Evolutionary conservation across 2,329 filamentous ascomycete species (phyloP), one percentile per base, ranked within the genome.

Genomic region (Pyrenochaeta sp.): DNA sequence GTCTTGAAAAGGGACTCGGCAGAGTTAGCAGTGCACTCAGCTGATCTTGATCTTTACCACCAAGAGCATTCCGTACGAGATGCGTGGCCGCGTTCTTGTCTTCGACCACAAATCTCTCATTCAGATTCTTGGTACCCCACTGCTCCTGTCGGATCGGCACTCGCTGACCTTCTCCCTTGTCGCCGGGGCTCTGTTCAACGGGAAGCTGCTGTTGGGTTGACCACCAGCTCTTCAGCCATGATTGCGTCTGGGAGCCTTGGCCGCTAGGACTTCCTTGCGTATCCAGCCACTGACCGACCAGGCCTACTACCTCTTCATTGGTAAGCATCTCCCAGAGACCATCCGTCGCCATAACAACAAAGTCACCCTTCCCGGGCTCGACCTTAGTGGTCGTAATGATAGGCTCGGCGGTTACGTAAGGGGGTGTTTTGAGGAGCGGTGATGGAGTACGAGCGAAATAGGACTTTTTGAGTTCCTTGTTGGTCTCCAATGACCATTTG

Each of bases 321-420:
- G 90, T 96, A 50, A 99, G 80, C 94, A 97, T 97, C 74, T 99
- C 94, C 94, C 94, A 99, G 1, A 99, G 80, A 3, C 94, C 94
- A 67, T 99, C 94, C 0, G 94, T 96, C 15, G 94, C 94, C 79
- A 99, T 86, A 50, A 99, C 93, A 9, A 99, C 80, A 62, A 99
- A 99, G 68, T 99, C 94, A 31, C 93, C 92, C 51, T 89, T 89
- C 40, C 90, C 84, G 1, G 94, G 94, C 59, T 93, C 81, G 38
- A 99, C 87, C 70, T 94, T 88, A 31, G 93, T 97, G 1, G 91
- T 96, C 0, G 93, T 97, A 39, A 99, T 84, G 15, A 97, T 81
- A 3, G 94, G 94, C 73, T 99, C 95, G 1, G 94, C 94, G 3
- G 94, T 99, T 27, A 99, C 94, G 63, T 99, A 99, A 0, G 94